Base-by-base conservation (phyloP, 2,329 filamentous ascomycete species). In the Colletotrichum shisoi region DNA sequence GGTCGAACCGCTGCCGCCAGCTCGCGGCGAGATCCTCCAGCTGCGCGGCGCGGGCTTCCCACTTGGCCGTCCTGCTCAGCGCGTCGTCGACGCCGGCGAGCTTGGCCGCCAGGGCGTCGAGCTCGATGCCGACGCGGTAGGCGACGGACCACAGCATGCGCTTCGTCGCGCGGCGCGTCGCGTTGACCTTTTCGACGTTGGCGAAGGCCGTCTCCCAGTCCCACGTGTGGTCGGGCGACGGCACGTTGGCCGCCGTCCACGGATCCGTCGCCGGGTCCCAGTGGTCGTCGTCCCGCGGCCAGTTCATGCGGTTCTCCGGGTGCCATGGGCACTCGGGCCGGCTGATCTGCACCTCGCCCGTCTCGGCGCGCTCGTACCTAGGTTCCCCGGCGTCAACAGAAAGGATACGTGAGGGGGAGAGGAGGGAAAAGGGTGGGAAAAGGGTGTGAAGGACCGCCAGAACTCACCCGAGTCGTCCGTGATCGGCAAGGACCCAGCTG, bases 61-160 rank as follows among this genome's bases (percentile, higher is more conserved):
- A 17, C 48, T 65, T 67, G 4, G 62, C 52, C 13, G 53, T 48
- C 1, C 57, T 34, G 13, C 68, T 71, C n/a, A 72, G 70, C 21
- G 48, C 39, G 3, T 44, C 37, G 6, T 63, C 53, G 8, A 69
- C 31, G 60, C 61, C 34, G 24, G n/a, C 31, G 39, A 69, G 57
- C 45, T 62, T 52, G 3, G 13, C 31, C 21, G 56, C 60, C 4
- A 75, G 69, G 5, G 63, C 51, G 4, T 49, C 60, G 24, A 77
- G 69, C 4, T 78, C 80, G 51, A 71, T 70, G 31, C 80, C 80
- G 64, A 82, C 74, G 45, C 80, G 79, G 67, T 75, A 81, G 24
- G 76, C 78, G 21, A 81, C 71, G 27, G 76, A 73, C 58, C 74
- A 74, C 63, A 77, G 72, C 67, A 76, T 76, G 34, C 74, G 37